phyloP scores from a whole-genome alignment of 2,329 filamentous ascomycete genomes.

The Colletotrichum orbiculare region DNA sequence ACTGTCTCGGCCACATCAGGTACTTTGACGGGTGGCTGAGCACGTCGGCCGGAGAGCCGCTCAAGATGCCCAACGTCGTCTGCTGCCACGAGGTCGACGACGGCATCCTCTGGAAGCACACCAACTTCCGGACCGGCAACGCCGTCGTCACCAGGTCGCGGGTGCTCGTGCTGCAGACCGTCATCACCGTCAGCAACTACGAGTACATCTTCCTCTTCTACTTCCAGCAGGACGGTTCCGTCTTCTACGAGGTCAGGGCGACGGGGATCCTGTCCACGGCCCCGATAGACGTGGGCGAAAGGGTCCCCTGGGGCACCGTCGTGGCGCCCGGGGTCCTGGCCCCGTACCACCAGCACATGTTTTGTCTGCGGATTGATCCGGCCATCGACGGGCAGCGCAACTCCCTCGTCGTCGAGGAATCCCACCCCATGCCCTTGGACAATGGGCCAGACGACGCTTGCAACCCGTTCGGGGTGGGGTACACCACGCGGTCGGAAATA shows the following conservation, averaged over 20 bases:
- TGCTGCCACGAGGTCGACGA: conserved; percentile 57
- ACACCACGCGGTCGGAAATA: conserved; percentile 53
- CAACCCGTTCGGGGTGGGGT: conserved; percentile 66
- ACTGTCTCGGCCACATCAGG: conserved; percentile 73
- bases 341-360: conserved; percentile 76
- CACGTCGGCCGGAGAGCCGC: conserved; percentile 44
- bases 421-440: conserved; percentile 54
- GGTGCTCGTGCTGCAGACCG: conserved; percentile 71
- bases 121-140: conserved; percentile 69
- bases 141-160: conserved; percentile 68
- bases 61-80: conserved; percentile 48
- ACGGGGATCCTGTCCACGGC: conserved; percentile 57
- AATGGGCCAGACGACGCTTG: conserved; percentile 20
- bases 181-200: conserved; percentile 75
- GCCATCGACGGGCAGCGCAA: conserved; percentile 70
- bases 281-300: conserved; percentile 64
- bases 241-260: conserved; percentile 49
- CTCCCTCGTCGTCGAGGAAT: conserved; percentile 57
- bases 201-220: conserved; percentile 62
- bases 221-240: conserved; percentile 64
- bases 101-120: conserved; percentile 74
- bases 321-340: conserved; percentile 72
- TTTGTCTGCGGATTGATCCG: conserved; percentile 73
- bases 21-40: conserved; percentile 50
- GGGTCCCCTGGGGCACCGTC: conserved; percentile 69